Base-by-base conservation (phyloP, 2,329 filamentous ascomycete genomes). In the Claviceps arundinis region DNA sequence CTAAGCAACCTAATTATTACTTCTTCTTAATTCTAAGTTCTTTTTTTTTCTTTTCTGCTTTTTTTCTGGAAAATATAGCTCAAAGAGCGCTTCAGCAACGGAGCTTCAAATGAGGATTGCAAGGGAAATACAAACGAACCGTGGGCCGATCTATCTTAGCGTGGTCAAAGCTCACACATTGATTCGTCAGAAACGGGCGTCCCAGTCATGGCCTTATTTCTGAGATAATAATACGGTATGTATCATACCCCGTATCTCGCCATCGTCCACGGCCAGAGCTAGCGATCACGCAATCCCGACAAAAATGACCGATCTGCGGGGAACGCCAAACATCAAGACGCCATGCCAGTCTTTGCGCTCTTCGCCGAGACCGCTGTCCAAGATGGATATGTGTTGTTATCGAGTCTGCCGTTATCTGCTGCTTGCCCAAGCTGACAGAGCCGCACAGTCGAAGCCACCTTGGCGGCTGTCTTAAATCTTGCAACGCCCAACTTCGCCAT, bases 261-360 rank as follows among this genome's bases (percentile, higher is more conserved):
- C 54, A 56, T 57, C 55, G 56, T 46, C 46, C 26, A 9, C 40
- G 47, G 53, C 38, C 47, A 59, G 54, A 61, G 59, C 61, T 65
- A 65, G 55, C 60, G 59, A 66, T 65, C 64, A 66, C 64, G 64
- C 64, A 65, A 66, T 66, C 62, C 56, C 57, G 57, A 52, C 26
- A 52, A 58, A 58, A 57, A 55, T 59, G 54, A 58, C 53, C 55
- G 54, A 46, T 55, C 50, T 58, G 59, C 57, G 60, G 60, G 60
- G 59, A 59, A 58, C 51, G 44, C 11, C 19, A n/a, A 37, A 30
- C 16, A 17, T 24, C 8, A 41, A 48, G n/a, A 38, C 22, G 42
- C 19, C 42, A 44, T 44, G 14, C 22, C 22, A 26, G 16, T 30
- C 5, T 34, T n/a, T 34, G 44, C 24, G 24, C n/a, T 11, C 19